Base-by-base conservation (phyloP, 768 basidiomycete species). In the Fistulinella prunicolor region DNA sequence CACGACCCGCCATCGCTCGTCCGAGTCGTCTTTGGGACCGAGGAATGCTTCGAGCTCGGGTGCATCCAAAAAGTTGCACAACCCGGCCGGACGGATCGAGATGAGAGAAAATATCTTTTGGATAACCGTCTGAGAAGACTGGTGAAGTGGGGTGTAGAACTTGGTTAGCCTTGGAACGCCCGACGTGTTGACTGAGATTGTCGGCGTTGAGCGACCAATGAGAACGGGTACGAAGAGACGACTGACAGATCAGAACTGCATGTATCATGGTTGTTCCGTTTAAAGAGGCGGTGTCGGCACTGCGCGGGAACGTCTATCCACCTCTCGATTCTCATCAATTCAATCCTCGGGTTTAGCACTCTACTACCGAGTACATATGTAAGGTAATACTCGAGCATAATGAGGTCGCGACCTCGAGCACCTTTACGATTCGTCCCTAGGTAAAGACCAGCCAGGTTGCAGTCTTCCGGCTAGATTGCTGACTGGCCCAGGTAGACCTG, bases 1-100 rank as follows among this genome's bases (percentile, higher is more conserved):
- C 26, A 98, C 92, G 35, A 98, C 89, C 49, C 89, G 76, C 75
- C 89, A 83, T 63, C 79, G 75, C 56, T 86, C 84, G 42, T 78
- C 78, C 26, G 66, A 74, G 51, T 73, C 75, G 47, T 69, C 73
- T 46, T 67, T 63, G 38, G 66, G 70, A 3, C 82, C 84, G 36
- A 90, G 75, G 57, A 86, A 84, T 12, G 79, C 78, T 63, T 89
- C 87, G 24, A 90, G 78, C 61, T 90, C 89, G 6, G 90, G 89
- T 10, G 88, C 94, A 61, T 98, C 96, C 24, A 98, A 82, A 65
- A 98, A 99, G 70, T 97, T 98, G 71, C 96, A 99, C 9, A 96
- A 74, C 1, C 83, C 82, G 3, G 82, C 73, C 12, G 91, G 88
- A 9, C 96, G 85, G 34, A 84, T 74, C 42, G 83, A 85, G 42